Evolutionary conservation across 225 moss, liverwort and hornwort species (phyloP), one percentile per base, ranked within the genome.

Genomic region (Sphagnum contortum): DNA sequence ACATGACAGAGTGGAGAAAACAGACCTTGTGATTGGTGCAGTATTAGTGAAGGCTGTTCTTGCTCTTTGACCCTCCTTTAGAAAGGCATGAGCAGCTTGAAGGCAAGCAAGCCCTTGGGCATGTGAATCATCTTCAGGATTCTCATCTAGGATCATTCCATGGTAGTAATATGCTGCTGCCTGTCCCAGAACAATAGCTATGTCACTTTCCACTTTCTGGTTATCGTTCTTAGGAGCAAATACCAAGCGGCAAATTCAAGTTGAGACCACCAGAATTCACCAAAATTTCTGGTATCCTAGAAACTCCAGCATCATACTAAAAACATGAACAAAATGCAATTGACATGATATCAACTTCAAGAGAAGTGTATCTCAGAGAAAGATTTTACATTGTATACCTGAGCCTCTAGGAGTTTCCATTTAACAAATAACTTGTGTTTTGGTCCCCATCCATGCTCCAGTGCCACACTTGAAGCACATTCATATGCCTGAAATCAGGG

Each of bases 91-190:
- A 47, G 83, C 64, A 49, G 83, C 76, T 71, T 83, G 75, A 10
- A 83, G 71, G 63, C 79, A 83, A 3, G 71, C 66, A 46, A 79
- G 55, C n/a, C 79, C 65, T 64, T 79, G 68, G 3, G 83, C 83
- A 59, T 79, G 83, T 4, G 69, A 51, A 11, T 83, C 70, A 10
- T 83, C 83, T 63, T 83, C 83, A 47, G 59, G 66, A 5, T 70
- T 73, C 64, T 83, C 83, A 44, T 83, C 79, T 8, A 83, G 50
- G 70, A 83, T 66, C 45, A 79, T 73, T 4, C 67, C 76, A 60
- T 83, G 83, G 49, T 72, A 83, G 61, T 83, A 83, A 51, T 79
- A 83, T 51, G 79, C 83, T 71, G 69, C 71, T 4, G 76, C 76
- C 85, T 85, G 69, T 14, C 47, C 49, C n/a, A 62, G 9, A 62